Percentiles rank a stretch among this genome's conserved stretches.
Conservation (phyloP, 768 basidiomycete genomes). For the Myochromella boudieri region DNA sequence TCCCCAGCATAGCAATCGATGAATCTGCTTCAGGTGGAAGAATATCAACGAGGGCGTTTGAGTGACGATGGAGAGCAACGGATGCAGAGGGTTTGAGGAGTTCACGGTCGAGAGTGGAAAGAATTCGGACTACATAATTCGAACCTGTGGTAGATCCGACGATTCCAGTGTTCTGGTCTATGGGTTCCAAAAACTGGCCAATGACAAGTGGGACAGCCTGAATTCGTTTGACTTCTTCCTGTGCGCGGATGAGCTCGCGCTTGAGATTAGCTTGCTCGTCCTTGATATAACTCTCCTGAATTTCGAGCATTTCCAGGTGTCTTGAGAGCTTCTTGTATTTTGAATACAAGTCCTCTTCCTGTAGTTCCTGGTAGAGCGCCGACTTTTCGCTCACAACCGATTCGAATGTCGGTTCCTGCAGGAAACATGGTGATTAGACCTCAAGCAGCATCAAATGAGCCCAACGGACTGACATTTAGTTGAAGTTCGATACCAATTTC, state of each 20-base stretch:
- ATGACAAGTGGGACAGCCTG: constrained; percentile 98
- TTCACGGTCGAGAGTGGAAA: constrained; percentile 96
- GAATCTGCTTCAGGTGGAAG: constrained; percentile 98
- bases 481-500: constrained; percentile 86
- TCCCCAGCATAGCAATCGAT: constrained; percentile 90
- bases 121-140: constrained; percentile 96
- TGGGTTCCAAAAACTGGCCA: constrained; percentile 98
- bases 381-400: constrained; percentile 88
- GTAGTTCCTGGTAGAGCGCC: constrained; percentile 81
- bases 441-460: neutral
- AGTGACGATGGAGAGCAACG: constrained; percentile 98
- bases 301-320: constrained; percentile 93
- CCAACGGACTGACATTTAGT: constrained; percentile 56
- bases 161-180: constrained; percentile 96
- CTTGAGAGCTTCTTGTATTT: constrained; percentile 96
- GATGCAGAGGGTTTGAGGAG: constrained; percentile 95
- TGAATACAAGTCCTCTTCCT: constrained; percentile 92
- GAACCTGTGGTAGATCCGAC: constrained; percentile 97
- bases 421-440: constrained; percentile 5
- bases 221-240: constrained; percentile 99
- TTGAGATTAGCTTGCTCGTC: constrained; percentile 98
- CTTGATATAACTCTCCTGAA: constrained; percentile 96
- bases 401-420: constrained; percentile 87
- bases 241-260: constrained; percentile 95
- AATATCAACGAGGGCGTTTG: constrained; percentile 97